Percentiles rank a stretch among this genome's conserved stretches.
Evolutionary conservation across 768 basidiomycete genomes (phyloP).

Genomic region (Lactifluus echinatus): DNA sequence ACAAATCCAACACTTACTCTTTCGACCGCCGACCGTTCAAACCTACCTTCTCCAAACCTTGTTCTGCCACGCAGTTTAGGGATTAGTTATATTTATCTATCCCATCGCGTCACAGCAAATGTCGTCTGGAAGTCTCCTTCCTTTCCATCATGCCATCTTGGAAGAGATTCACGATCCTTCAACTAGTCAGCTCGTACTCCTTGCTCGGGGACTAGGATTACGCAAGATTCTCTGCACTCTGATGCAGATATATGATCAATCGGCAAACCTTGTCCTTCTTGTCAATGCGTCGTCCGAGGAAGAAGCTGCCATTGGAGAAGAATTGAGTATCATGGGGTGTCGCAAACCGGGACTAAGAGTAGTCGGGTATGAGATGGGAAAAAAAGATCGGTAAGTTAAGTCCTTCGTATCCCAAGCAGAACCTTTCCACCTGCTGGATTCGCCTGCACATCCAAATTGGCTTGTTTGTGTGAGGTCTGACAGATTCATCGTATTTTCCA

Average conservation of each 20-base stretch:
- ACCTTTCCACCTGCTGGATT: not conserved
- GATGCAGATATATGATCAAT: slow-evolving; percentile 86
- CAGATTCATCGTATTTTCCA: no score
- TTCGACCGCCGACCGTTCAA: not conserved
- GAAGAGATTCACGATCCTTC: slow-evolving; percentile 66
- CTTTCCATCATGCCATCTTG: slow-evolving; percentile 61
- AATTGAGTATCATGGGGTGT: slow-evolving; percentile 88
- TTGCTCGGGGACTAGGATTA: slow-evolving; percentile 88
- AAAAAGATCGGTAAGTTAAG: slow-evolving; percentile 60
- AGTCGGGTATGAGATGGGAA: slow-evolving; percentile 73
- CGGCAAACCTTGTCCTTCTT: slow-evolving; percentile 74
- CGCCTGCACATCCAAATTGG: not conserved
- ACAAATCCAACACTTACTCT: not conserved
- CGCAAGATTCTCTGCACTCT: slow-evolving; percentile 77
- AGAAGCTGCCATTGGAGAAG: slow-evolving; percentile 85
- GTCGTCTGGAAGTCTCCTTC: slow-evolving; percentile 30
- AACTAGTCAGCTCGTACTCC: slow-evolving; percentile 61
- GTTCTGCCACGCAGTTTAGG: not conserved
- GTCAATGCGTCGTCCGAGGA: slow-evolving; percentile 82
- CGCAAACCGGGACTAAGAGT: slow-evolving; percentile 76
- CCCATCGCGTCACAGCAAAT: slow-evolving; percentile 1
- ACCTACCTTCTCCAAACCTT: not conserved
- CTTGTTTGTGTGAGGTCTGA: no score
- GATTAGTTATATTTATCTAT: not conserved
- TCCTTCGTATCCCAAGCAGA: not conserved